Conservation (phyloP, 1,139 yeast species). For the Geotrichum klebahnii region DNA sequence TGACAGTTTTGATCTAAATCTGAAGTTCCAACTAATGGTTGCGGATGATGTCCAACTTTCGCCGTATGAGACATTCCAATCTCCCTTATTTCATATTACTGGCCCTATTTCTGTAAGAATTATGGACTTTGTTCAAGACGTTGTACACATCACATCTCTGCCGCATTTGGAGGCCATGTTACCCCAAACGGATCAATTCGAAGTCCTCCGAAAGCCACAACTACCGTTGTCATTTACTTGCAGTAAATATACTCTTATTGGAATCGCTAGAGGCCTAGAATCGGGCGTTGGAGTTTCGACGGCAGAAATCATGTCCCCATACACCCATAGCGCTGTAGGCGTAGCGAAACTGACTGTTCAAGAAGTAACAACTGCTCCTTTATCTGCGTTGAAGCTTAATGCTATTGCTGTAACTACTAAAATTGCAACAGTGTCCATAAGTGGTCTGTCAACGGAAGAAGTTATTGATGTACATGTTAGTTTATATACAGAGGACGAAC, state of each 20-base stretch:
- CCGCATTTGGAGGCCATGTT: conserved; percentile 12
- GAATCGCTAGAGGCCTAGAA: conserved; percentile 11
- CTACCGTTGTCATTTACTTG: conserved; percentile 21
- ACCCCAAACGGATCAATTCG: conserved; percentile 9
- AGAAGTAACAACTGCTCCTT: conserved; percentile 7
- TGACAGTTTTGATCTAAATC: conserved; percentile 21
- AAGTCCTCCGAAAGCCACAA: conserved; percentile 3
- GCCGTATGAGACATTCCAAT: conserved; percentile 5
- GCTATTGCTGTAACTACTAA: conserved; percentile 17
- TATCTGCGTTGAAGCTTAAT: conserved; percentile 9
- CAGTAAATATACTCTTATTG: conserved; percentile 7
- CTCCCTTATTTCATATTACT: conserved; percentile 4
- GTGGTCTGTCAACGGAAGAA: conserved; percentile 17
- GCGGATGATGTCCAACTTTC: conserved; percentile 22
- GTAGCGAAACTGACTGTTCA: conserved; percentile 18
- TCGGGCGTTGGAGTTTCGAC: conserved; percentile 16
- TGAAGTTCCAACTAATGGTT: conserved; percentile 30
- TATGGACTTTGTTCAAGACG: conserved; percentile 24
- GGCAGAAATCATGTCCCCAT: conserved; percentile 26
- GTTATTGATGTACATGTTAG: conserved; percentile 19
- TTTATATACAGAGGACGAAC: conserved; percentile 4
- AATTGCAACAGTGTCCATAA: conserved; percentile 3
- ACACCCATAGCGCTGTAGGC: conserved; percentile 27
- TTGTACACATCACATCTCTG: conserved; percentile 21
- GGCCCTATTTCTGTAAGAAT: conserved; percentile 26